These are phyloP conservation scores for Parietichytrium sp. DNA, from an alignment of 108 stramenopile genomes.

Conservation along the genomic window DNA sequence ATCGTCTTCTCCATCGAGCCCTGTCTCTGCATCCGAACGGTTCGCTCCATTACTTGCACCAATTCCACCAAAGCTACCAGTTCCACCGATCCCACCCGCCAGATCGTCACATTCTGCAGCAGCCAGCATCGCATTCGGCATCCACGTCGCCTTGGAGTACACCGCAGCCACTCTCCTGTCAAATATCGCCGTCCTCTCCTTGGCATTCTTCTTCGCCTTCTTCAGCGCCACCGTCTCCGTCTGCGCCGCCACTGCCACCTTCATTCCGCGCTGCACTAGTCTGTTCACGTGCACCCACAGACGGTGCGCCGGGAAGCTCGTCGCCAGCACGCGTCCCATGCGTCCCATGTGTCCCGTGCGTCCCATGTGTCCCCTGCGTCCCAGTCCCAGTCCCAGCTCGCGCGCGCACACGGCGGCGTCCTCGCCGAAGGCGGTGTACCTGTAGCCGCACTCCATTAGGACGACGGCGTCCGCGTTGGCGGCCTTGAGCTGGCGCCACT, in stretches of 20 bases:
- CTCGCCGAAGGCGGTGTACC: background rate
- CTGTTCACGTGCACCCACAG: background rate
- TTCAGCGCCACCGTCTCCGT: conserved; percentile 31
- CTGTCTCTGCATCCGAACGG: background rate
- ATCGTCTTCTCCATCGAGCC: background rate
- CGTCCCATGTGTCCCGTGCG: background rate
- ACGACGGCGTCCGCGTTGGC: background rate
- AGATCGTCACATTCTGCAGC: background rate
- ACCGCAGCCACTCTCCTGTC: background rate
- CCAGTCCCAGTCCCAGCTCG: background rate
- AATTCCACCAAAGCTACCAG: background rate
- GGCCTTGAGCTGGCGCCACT: background rate
- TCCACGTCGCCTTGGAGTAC: background rate
- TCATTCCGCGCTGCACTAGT: background rate
- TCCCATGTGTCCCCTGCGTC: background rate
- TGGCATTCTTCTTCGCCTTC: background rate
- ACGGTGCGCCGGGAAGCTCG: background rate
- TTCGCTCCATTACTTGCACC: background rate
- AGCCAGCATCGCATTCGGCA: conserved; percentile 12
- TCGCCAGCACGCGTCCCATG: background rate
- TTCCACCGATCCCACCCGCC: background rate
- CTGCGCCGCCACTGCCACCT: conserved; percentile 1
- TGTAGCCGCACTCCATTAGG: conserved; percentile 34
- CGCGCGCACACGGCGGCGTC: background rate
- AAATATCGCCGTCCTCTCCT: background rate